These are phyloP conservation scores for Mycena capillaripes DNA, from an alignment of 768 basidiomycete species.

Conservation along the genomic window DNA sequence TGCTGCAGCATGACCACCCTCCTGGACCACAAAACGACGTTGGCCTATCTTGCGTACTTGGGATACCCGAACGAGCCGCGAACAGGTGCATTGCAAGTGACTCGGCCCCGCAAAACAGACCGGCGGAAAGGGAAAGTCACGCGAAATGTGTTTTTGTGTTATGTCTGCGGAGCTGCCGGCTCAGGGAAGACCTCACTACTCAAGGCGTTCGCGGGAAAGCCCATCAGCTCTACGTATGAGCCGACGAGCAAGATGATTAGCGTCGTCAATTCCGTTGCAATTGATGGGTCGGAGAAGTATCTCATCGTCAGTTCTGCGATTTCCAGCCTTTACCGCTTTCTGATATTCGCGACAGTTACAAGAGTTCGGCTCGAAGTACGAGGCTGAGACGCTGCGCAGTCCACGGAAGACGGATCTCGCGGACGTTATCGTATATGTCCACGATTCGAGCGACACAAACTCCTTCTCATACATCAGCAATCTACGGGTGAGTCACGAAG, in stretches of 20 bases:
- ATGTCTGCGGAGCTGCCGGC: conserved; percentile 95
- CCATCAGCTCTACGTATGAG: conserved; percentile 80
- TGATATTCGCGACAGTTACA: conserved; percentile 72
- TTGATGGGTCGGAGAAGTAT: conserved; percentile 95
- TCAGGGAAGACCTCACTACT: conserved; percentile 94
- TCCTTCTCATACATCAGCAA: conserved; percentile 99
- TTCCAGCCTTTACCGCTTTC: neutral
- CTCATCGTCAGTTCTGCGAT: conserved; percentile 79
- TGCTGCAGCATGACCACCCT: conserved; percentile 92
- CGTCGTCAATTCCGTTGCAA: conserved; percentile 96
- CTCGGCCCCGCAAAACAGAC: conserved; percentile 86
- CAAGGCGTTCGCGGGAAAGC: conserved; percentile 88
- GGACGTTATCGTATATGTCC: conserved; percentile 95
- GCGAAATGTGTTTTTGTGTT: conserved; percentile 93
- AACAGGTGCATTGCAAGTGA: conserved; percentile 89
- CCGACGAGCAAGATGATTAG: conserved; percentile 92
- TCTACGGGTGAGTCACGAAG: conserved; percentile 73
- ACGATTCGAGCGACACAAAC: conserved; percentile 98
- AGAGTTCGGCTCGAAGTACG: conserved; percentile 97
- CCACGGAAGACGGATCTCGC: conserved; percentile 92
- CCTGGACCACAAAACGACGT: conserved; percentile 91
- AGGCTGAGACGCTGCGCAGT: conserved; percentile 90
- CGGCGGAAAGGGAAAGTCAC: conserved; percentile 90
- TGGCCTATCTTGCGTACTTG: conserved; percentile 95
- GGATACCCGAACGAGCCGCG: conserved; percentile 87